Evolutionary conservation across 805 yeast genomes (phyloP), one percentile per base, ranked within the genome.

Genomic region (Tetrapisispora pingtungensis): DNA sequence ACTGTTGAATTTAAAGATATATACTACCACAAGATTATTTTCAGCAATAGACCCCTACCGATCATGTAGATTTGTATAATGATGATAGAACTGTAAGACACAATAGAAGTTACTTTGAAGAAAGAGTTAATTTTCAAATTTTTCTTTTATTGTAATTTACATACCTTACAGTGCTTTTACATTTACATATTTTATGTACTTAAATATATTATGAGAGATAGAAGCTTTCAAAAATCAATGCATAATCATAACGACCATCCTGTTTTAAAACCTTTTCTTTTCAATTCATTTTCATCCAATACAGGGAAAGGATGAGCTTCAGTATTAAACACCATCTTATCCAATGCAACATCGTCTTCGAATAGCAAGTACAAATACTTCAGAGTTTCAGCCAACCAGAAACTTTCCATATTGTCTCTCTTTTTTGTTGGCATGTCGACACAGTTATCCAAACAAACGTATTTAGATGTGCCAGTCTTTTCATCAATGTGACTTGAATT

Each of bases 221-320:
- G 24, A 33, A 17, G 24, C 15, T 12, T 22, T 27, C 17, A 27
- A 4, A 12, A 22, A 27, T 37, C 30, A 22, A 38, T 24, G 35
- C 20, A 30, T 24, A 24, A n/a, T 52, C 55, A 36, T 24, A 53
- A 19, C 10, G 56, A 46, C 64, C 66, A 59, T n/a, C 59, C 62
- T 1, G 61, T 53, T 13, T 47, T 57, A 36, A 55, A 54, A 40
- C 51, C 50, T 24, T 48, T 28, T 20, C 46, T 42, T 14, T 46
- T 36, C 42, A 58, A 33, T 31, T 19, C 33, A 17, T 19, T 45
- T 6, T 28, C 35, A 19, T 50, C 41, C 47, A 86, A 75, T 33
- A 68, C 72, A n/a, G 96, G 96, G 64, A 88, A 77, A 32, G 95
- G 93, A 61, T 88, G 97, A 0, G 95, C 97, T 59, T 88, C 96